Evolutionary conservation across 2,329 filamentous ascomycete species (phyloP).

Genomic region (Penicillium janthinellum): DNA sequence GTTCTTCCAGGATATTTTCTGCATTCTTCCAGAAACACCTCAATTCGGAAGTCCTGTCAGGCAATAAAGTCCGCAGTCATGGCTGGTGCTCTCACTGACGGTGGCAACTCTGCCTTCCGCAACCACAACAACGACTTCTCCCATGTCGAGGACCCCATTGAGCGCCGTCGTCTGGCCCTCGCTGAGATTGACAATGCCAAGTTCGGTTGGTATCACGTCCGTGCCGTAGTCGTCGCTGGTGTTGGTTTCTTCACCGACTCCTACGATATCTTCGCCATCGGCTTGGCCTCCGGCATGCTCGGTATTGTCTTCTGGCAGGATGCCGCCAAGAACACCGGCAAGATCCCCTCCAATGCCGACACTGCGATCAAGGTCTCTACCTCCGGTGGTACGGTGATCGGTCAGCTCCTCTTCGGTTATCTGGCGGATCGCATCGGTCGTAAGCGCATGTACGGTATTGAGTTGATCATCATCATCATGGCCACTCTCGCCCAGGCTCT

Average conservation of each 20-base stretch:
- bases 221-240: slow-evolving; percentile 74
- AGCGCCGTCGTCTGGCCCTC: slow-evolving; percentile 76
- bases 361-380: slow-evolving; percentile 86
- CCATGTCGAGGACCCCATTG: slow-evolving; percentile 64
- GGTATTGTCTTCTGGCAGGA: slow-evolving; percentile 75
- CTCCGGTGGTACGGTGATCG: slow-evolving; percentile 79
- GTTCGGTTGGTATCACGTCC: slow-evolving; percentile 83
- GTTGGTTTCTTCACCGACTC: slow-evolving; percentile 89
- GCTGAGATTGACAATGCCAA: slow-evolving; percentile 80
- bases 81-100: neutral
- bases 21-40: neutral
- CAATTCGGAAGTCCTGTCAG: neutral
- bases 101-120: slow-evolving; percentile 3
- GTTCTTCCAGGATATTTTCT: neutral
- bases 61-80: neutral
- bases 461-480: slow-evolving; percentile 79
- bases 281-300: slow-evolving; percentile 72
- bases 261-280: slow-evolving; percentile 80
- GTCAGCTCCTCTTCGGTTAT: slow-evolving; percentile 77
- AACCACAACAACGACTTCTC: slow-evolving; percentile 4
- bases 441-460: slow-evolving; percentile 82
- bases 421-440: slow-evolving; percentile 79
- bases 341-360: slow-evolving; percentile 68
- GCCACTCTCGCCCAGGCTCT: slow-evolving; percentile 74
- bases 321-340: slow-evolving; percentile 47